Evolutionary conservation across 202 grass and related monocot species (phyloP), one percentile per base, ranked within the genome.

Genomic region (Setaria italica): DNA sequence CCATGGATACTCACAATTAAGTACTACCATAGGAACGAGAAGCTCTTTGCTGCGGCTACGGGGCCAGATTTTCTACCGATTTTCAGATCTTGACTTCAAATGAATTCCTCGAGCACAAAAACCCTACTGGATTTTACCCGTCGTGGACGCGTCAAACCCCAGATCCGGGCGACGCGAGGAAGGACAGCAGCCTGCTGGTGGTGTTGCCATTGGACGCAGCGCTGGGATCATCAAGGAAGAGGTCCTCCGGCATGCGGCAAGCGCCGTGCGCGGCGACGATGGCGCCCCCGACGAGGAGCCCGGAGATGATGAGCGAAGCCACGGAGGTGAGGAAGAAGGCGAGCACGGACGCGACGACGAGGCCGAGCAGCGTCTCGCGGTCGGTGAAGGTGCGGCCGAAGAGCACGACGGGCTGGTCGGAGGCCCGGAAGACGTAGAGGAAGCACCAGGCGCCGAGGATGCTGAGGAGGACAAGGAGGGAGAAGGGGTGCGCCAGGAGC

Each of bases 291-390:
- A 95, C 85, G 58, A 91, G 46, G 62, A 98, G 83, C 17, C 91
- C 93, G 62, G 93, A 98, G 86, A 98, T 90, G 87, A 95, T 95
- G 85, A 92, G 87, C 67, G 93, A 98, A n/a, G 92, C 93, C 3
- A 98, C 89, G 42, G 95, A 93, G 15, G 95, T 98, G 48, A 98
- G 85, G 88, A 93, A 95, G 77, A 93, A 92, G 67, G 90, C 81
- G 55, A 98, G 86, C 51, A 95, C 56, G 8, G 89, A 90, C 1
- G 90, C 63, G 34, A 95, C 82, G 72, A 92, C 74, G 69, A 98
- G 95, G 48, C 81, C 78, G 29, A 92, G 74, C 54, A 98, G 93
- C 70, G 90, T 95, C 82, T 98, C 95, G 12, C 93, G 93, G 88
- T 95, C 95, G 43, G 93, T 92, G 89, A 98, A 98, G 72, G 91